phyloP scores from a whole-genome alignment of 1,284 basidiomycete genomes.

The Tylopilus sp. region DNA sequence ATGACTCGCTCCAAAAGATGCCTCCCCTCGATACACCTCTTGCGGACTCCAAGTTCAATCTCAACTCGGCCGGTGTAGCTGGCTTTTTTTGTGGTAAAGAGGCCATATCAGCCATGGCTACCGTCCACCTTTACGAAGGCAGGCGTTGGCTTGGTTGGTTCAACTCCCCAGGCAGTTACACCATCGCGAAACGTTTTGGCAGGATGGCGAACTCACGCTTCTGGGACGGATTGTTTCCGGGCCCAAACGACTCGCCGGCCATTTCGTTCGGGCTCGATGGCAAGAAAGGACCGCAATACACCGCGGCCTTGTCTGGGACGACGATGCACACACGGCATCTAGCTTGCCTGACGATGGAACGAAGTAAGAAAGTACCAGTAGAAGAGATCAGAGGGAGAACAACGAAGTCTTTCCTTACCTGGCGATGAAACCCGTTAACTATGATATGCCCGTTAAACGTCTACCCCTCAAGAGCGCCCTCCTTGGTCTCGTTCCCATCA shows the following conservation, averaged over 20 bases:
- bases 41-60: slow-evolving; percentile 11
- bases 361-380: not conserved
- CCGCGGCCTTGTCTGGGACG: slow-evolving; percentile 18
- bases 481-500: not conserved
- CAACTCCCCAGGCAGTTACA: slow-evolving; percentile 34
- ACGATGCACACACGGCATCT: slow-evolving; percentile 25
- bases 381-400: slow-evolving; percentile 18
- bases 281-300: slow-evolving; percentile 25
- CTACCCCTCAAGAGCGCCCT: not conserved
- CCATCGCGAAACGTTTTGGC: slow-evolving; percentile 30
- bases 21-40: slow-evolving; percentile 18
- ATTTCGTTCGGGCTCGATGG: slow-evolving; percentile 31
- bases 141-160: slow-evolving; percentile 37
- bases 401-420: slow-evolving; percentile 26
- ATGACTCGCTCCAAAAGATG: slow-evolving; percentile 7
- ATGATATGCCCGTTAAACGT: not conserved
- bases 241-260: slow-evolving; percentile 20
- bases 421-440: not conserved
- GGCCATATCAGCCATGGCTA: slow-evolving; percentile 33
- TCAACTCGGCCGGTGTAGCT: slow-evolving; percentile 26
- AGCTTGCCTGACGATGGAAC: slow-evolving; percentile 22
- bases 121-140: slow-evolving; percentile 27
- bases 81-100: slow-evolving; percentile 36
- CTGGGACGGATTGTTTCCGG: slow-evolving; percentile 34
- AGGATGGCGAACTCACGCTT: slow-evolving; percentile 29